Evolutionary conservation across 176 grass and related monocot genomes (phyloP).

Genomic region (Tillandsia leiboldiana): DNA sequence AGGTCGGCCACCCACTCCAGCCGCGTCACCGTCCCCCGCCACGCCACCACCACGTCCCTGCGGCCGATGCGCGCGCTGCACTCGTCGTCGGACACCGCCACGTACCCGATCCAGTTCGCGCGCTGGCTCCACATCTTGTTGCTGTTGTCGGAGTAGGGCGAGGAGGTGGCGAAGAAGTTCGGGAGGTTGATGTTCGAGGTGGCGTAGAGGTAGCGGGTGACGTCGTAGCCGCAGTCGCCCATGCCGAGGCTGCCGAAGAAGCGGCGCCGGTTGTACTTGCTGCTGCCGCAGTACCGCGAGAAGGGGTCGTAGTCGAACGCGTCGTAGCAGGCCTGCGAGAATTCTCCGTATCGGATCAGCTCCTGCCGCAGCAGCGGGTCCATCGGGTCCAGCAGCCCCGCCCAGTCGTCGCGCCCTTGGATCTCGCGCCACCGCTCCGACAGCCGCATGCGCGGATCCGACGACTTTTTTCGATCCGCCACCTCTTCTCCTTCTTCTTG

Average conservation of each 20-base stretch:
- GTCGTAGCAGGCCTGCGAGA: slow-evolving; percentile 85
- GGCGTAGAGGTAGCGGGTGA: slow-evolving; percentile 41
- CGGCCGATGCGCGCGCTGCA: slow-evolving; percentile 48
- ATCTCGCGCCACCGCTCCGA: slow-evolving; percentile 58
- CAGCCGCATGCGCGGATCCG: slow-evolving; percentile 4
- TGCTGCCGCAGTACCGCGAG: slow-evolving; percentile 69
- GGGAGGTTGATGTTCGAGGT: slow-evolving; percentile 35
- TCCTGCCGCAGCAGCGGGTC: slow-evolving; percentile 57
- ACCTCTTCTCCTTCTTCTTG: neutral
- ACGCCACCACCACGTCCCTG: slow-evolving; percentile 73
- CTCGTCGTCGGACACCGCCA: slow-evolving; percentile 65
- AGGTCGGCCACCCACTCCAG: slow-evolving; percentile 88
- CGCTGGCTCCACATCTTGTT: slow-evolving; percentile 62
- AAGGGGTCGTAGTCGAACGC: slow-evolving; percentile 59
- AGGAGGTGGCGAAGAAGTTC: slow-evolving; percentile 26
- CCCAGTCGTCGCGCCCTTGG: slow-evolving; percentile 67
- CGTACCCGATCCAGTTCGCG: slow-evolving; percentile 94
- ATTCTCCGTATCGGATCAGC: slow-evolving; percentile 83
- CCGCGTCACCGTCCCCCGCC: slow-evolving; percentile 73
- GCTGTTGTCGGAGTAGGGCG: too few species aligned
- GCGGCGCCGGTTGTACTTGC: slow-evolving; percentile 37
- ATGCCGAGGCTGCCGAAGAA: slow-evolving; percentile 52
- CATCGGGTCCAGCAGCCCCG: slow-evolving; percentile 60
- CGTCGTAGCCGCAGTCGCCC: slow-evolving; percentile 27
- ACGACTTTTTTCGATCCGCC: neutral